Evolutionary conservation across 345 rosid genomes (phyloP), one percentile per base, ranked within the genome.

Genomic region (Salix purpurea): DNA sequence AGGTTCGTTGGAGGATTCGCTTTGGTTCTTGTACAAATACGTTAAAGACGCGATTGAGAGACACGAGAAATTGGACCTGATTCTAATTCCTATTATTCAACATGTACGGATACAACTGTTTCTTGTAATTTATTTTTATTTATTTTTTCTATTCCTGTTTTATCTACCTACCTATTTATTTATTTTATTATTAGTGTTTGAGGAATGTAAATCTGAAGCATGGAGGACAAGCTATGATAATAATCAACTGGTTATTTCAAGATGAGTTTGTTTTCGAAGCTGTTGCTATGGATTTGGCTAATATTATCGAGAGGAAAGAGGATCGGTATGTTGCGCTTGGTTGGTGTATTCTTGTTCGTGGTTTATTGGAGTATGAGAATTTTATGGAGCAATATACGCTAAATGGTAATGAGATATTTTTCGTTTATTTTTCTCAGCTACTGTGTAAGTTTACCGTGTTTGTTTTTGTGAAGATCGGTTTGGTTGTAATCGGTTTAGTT

Each of bases 261-360:
- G 96, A 91, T 65, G 97, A 84, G 65, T 66, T 85, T 73, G 81
- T 90, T 76, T 94, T 90, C 76, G 81, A 77, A 81, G 86, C 72
- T 11, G 73, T 94, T 77, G 80, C 91, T 5, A 74, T 23, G 39
- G 85, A 80, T 76, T 91, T 90, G 30, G 82, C 85, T 0, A 76
- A 75, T 44, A 78, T 92, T 64, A 83, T 92, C 70, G 58, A 9
- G 24, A 85, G 88, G 83, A 91, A 88, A 69, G 91, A 88, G 74
- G 98, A 94, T 44, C 92, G 83, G 26, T 90, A 83, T 77, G 46
- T 92, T 23, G 85, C 87, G 50, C 87, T 92, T 78, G 98, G 97
- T 30, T 92, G 98, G 98, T 92, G 97, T 81, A 79, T 80, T 23
- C 92, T 94, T 77, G 88, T 91, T 19, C 91, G 96, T 1, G 50